Percentiles rank a stretch among this genome's conserved stretches.
Conservation (phyloP, 169 alveolate genomes). For the Cryptosporidium felis region DNA sequence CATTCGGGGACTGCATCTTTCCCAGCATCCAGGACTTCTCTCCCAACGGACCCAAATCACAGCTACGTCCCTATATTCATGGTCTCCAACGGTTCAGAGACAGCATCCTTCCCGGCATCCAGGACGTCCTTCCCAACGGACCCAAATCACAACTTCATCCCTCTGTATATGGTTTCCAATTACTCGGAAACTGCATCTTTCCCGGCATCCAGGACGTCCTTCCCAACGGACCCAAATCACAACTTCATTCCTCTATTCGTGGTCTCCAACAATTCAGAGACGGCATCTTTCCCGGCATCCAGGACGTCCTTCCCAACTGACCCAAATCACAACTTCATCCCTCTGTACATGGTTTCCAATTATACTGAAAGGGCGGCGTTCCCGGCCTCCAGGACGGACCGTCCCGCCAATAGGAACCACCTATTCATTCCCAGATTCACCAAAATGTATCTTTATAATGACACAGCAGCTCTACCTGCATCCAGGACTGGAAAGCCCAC, state of each 20-base stretch:
- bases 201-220: slow-evolving; percentile 26
- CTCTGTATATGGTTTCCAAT: background rate
- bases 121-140: background rate
- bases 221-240: slow-evolving; percentile 9
- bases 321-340: slow-evolving; percentile 12
- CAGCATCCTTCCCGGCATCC: slow-evolving; percentile 14
- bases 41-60: background rate
- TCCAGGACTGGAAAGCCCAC: slow-evolving; percentile 35
- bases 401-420: slow-evolving; percentile 3
- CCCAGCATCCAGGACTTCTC: slow-evolving; percentile 16
- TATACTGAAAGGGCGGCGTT: background rate
- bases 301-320: slow-evolving; percentile 8
- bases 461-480: slow-evolving; percentile 40
- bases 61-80: background rate
- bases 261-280: no score
- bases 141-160: background rate
- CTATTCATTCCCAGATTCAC: background rate
- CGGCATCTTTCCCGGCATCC: slow-evolving; percentile 11
- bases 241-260: background rate
- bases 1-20: slow-evolving; percentile 5
- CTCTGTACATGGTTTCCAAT: background rate
- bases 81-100: background rate
- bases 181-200: background rate
- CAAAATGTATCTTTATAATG: background rate
- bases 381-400: slow-evolving; percentile 22